Evolutionary conservation across 2,329 filamentous ascomycete genomes (phyloP), one percentile per base, ranked within the genome.

Genomic region (Trichothecium sympodiale): DNA sequence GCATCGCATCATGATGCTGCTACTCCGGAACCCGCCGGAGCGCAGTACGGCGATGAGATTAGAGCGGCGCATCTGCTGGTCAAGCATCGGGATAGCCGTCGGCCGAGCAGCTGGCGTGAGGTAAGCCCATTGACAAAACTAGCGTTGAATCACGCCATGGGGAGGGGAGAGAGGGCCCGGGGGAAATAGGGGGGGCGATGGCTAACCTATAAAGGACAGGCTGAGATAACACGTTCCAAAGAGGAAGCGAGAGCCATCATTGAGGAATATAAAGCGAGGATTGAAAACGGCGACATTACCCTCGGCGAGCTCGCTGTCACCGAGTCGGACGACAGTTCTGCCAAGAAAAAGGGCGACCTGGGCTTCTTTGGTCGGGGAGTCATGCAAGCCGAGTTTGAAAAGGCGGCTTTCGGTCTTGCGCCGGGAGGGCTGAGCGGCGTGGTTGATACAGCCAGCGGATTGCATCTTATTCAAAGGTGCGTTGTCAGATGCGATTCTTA

Each of bases 341-440:
- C 91, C 20, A 77, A 87, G 49, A 98, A 96, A 72, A 77, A 80
- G 46, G 91, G 91, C 38, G 91, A 98, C 56, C 65, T 98, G 64
- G 91, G 91, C 15, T 94, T 87, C 61, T 98, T 98, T 59, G 87
- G 86, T 38, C 79, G 74, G 50, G 86, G 87, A 18, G 89, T 96
- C 52, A 98, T 98, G 91, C 91, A 98, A 59, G 88, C 87, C 66
- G 89, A 95, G 62, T 98, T 98, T 53, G 91, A 98, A 63, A 86
- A 95, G 38, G 88, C 88, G 4, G 83, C 91, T 2, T 98, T 98
- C 62, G 80, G 74, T 14, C 69, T 98, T 37, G 74, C 88, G 59
- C 80, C 81, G 2, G 88, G 87, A 25, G 76, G 95, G 61, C 77
- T 96, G 52, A 95, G 88, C 61, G 69, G 73, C 31, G 70, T 95